Evolutionary conservation across 495 filamentous ascomycete species (phyloP).

Genomic region (Cryomyces antarcticus): DNA sequence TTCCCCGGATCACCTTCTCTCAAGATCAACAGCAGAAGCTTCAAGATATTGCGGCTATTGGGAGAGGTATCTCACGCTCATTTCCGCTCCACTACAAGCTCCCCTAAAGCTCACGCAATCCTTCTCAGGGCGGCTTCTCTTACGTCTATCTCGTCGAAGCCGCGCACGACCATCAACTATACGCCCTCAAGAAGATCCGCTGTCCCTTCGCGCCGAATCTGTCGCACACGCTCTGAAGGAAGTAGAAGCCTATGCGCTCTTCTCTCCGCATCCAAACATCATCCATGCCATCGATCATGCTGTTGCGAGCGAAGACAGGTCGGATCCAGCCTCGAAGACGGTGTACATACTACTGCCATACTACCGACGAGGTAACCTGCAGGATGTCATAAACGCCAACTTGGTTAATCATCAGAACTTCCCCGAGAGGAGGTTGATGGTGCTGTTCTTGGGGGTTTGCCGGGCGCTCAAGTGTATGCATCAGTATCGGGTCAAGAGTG

Average conservation of each 20-base stretch:
- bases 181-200: constrained; percentile 94
- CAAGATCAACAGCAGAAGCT: constrained; percentile 84
- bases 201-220: constrained; percentile 91
- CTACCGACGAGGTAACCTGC: constrained; percentile 81
- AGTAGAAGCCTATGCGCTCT: constrained; percentile 88
- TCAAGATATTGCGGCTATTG: constrained; percentile 82
- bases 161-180: constrained; percentile 55
- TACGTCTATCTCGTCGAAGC: constrained; percentile 98
- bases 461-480: constrained; percentile 78
- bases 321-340: constrained; percentile 55
- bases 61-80: constrained; percentile 43
- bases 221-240: constrained; percentile 87
- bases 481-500: constrained; percentile 50
- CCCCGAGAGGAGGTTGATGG: constrained; percentile 74
- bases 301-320: constrained; percentile 35
- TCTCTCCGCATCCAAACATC: constrained; percentile 61
- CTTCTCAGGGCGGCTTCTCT: constrained; percentile 67
- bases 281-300: constrained; percentile 80
- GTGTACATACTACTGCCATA: constrained; percentile 94
- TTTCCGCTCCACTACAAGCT: too few relatives aligned
- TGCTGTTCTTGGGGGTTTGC: constrained; percentile 79
- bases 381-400: constrained; percentile 97
- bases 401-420: constrained; percentile 90
- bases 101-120: too few relatives aligned
- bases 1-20: constrained; percentile 84